phyloP scores from a whole-genome alignment of 2,329 filamentous ascomycete species.

The Calonectria pseudoturangicola region DNA sequence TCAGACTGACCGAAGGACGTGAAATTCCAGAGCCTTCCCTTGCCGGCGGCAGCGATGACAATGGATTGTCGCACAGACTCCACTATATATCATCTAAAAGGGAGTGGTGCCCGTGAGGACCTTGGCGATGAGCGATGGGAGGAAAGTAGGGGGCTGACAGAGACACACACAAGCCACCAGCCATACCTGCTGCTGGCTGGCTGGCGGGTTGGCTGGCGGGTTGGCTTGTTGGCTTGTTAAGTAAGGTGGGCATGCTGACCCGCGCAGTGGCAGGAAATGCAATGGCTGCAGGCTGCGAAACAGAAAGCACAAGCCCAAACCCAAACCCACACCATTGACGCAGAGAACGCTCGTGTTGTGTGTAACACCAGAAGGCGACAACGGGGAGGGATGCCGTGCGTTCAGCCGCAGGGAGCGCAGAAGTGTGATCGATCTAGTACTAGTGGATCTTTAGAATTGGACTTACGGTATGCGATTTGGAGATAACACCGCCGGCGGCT shows the following conservation, averaged over 20 bases:
- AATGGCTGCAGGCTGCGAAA: neutral
- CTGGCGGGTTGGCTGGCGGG: too few relatives aligned
- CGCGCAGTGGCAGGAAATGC: neutral
- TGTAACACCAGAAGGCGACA: slow-evolving; percentile 48
- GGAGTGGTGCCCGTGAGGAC: slow-evolving; percentile 18
- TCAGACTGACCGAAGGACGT: slow-evolving; percentile 24
- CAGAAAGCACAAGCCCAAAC: slow-evolving; percentile 3
- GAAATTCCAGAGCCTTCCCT: slow-evolving; percentile 33
- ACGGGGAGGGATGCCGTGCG: slow-evolving; percentile 45
- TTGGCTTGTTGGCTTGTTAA: neutral
- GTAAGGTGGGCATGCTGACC: slow-evolving; percentile 27
- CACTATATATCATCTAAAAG: slow-evolving; percentile 14
- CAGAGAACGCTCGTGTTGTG: slow-evolving; percentile 38
- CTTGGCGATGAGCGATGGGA: slow-evolving; percentile 15
- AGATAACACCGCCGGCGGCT: slow-evolving; percentile 49
- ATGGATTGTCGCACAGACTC: slow-evolving; percentile 45
- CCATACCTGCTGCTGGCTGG: slow-evolving; percentile 4
- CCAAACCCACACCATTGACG: slow-evolving; percentile 20
- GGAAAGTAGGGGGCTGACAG: neutral
- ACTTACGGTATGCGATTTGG: slow-evolving; percentile 42
- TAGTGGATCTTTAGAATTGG: slow-evolving; percentile 47
- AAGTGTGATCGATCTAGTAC: slow-evolving; percentile 46
- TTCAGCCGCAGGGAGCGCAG: slow-evolving; percentile 46
- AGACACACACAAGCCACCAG: neutral
- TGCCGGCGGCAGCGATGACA: slow-evolving; percentile 35